Evolutionary conservation across 768 basidiomycete genomes (phyloP).

Genomic region (Pisolithus tinctorius): DNA sequence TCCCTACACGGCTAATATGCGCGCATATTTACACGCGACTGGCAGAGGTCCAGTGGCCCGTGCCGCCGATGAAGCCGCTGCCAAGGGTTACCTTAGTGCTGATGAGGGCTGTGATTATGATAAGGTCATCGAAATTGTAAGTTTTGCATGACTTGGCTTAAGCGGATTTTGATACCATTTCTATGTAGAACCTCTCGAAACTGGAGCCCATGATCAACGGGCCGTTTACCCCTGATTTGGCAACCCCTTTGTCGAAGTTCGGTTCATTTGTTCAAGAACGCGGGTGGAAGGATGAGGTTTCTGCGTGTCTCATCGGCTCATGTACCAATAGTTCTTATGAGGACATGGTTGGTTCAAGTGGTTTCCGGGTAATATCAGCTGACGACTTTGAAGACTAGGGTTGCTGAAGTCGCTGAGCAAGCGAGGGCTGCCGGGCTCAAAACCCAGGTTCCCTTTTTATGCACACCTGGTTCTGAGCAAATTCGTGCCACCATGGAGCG

Average conservation of each 20-base stretch:
- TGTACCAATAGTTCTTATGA: constrained; percentile 99
- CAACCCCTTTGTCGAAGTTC: constrained; percentile 90
- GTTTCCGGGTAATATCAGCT: background rate
- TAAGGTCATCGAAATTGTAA: constrained; percentile 86
- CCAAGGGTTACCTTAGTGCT: constrained; percentile 68
- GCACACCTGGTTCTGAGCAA: constrained; percentile 90
- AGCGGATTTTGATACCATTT: background rate
- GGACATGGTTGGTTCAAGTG: constrained; percentile 59
- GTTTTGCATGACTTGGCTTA: constrained; percentile 18
- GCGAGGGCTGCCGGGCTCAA: constrained; percentile 79
- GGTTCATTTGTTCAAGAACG: constrained; percentile 71
- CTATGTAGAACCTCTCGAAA: constrained; percentile 69
- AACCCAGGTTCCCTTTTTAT: constrained; percentile 80
- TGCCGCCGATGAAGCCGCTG: constrained; percentile 81
- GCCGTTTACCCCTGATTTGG: constrained; percentile 95
- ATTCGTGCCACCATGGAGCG: constrained; percentile 97
- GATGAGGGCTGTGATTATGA: constrained; percentile 92
- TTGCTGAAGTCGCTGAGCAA: constrained; percentile 86
- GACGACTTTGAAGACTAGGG: constrained; percentile 58
- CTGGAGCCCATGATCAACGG: constrained; percentile 93
- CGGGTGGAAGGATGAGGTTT: constrained; percentile 91
- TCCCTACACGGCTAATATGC: constrained; percentile 90
- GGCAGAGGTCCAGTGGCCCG: constrained; percentile 78
- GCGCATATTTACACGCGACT: constrained; percentile 83
- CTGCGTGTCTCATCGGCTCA: constrained; percentile 92